Percentiles rank a stretch among this genome's conserved stretches.
Evolutionary conservation across 164 flowering plant species (phyloP).

Genomic region (Cinnamomum micranthum): DNA sequence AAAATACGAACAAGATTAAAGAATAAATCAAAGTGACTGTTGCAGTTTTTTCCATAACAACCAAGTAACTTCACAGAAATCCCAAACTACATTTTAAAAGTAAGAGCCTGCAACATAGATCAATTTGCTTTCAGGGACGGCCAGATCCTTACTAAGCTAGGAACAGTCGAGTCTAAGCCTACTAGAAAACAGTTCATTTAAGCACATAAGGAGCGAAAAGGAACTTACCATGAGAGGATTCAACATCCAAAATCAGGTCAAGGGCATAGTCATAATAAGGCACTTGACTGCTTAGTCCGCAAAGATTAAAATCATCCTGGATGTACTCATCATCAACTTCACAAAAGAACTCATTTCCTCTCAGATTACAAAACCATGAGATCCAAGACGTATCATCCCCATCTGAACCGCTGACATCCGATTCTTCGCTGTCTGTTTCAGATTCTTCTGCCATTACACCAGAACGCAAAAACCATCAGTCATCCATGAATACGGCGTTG

Average conservation of each 20-base stretch:
- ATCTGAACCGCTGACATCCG: constrained; percentile 85
- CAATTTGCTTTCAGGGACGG: too few species aligned
- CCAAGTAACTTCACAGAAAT: background rate
- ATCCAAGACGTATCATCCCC: constrained; percentile 87
- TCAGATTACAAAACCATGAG: constrained; percentile 84
- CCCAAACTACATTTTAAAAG: background rate
- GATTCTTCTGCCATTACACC: constrained; percentile 52
- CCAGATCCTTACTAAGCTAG: too few species aligned
- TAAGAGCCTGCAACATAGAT: background rate
- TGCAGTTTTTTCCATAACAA: background rate
- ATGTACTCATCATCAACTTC: constrained; percentile 92
- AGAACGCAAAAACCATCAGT: constrained; percentile 10
- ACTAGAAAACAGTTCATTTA: too few species aligned
- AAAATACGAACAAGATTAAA: too few species aligned
- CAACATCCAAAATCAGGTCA: constrained; percentile 80
- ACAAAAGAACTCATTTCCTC: constrained; percentile 83
- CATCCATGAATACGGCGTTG: background rate
- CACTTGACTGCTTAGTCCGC: constrained; percentile 80
- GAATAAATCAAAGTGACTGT: background rate
- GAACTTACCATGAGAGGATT: constrained; percentile 75
- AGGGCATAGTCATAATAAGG: constrained; percentile 89
- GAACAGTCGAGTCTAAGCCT: too few species aligned
- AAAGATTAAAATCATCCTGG: constrained; percentile 85
- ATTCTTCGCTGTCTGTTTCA: constrained; percentile 79
- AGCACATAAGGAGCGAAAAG: background rate